Evolutionary conservation across 2,329 filamentous ascomycete genomes (phyloP).

Genomic region (Plenodomus biglobosus): DNA sequence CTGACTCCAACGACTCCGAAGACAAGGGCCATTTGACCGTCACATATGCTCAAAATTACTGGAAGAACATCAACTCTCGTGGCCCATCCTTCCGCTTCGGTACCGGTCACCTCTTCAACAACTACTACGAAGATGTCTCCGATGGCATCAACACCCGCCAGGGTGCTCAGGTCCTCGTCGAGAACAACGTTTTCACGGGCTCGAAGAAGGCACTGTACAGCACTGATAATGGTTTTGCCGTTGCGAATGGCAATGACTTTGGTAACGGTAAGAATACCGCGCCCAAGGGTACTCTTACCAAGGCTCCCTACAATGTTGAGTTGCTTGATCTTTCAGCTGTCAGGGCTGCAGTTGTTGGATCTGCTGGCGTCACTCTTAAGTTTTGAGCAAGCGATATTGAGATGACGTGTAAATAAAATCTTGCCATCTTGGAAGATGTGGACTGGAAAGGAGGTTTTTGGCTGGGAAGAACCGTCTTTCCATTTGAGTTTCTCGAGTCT

Average conservation of each 20-base stretch:
- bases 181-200: slow-evolving; percentile 45
- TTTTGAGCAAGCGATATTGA: slow-evolving; percentile 1
- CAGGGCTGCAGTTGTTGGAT: slow-evolving; percentile 45
- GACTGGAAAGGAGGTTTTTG: neutral
- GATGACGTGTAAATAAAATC: neutral
- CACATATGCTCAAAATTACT: slow-evolving; percentile 69
- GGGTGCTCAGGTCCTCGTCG: slow-evolving; percentile 48
- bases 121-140: slow-evolving; percentile 44
- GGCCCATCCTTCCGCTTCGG: slow-evolving; percentile 66
- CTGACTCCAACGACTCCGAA: slow-evolving; percentile 58
- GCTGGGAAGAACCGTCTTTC: neutral
- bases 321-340: slow-evolving; percentile 40
- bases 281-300: slow-evolving; percentile 34
- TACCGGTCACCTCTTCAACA: slow-evolving; percentile 64
- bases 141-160: slow-evolving; percentile 49
- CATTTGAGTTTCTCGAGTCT: slow-evolving; percentile 1
- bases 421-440: neutral
- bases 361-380: slow-evolving; percentile 43
- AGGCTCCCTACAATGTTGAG: slow-evolving; percentile 37
- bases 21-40: slow-evolving; percentile 65
- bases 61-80: slow-evolving; percentile 65
- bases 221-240: slow-evolving; percentile 41
- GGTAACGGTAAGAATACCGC: slow-evolving; percentile 40
- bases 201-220: slow-evolving; percentile 41
- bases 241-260: slow-evolving; percentile 45